Percentiles rank a stretch among this genome's conserved stretches.
Evolutionary conservation across 2,329 filamentous ascomycete genomes (phyloP).

Genomic region (Ophiostoma pallidulum): DNA sequence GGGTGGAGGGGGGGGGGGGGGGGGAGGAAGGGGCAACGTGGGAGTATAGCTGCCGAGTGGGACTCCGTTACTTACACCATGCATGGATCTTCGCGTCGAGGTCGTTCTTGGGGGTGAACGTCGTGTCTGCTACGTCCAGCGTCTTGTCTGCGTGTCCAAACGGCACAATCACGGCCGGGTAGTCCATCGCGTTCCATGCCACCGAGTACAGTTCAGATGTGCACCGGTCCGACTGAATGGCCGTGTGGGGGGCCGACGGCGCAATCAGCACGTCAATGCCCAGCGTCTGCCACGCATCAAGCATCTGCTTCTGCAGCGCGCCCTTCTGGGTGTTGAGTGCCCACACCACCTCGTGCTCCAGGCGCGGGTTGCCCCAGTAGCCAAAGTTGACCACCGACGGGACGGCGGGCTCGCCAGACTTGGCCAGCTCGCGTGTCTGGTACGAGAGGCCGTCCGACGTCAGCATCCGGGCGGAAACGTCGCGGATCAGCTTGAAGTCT

Average conservation of each 20-base stretch:
- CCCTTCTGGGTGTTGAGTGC: conserved; percentile 14
- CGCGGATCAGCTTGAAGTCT: conserved; percentile 14
- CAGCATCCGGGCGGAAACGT: conserved; percentile 11
- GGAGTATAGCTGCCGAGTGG: neutral
- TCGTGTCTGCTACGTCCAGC: neutral
- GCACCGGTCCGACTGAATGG: neutral
- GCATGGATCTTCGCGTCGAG: conserved; percentile 12
- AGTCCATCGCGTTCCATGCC: conserved; percentile 16
- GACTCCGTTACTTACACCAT: conserved; percentile 14
- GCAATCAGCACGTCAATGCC: conserved; percentile 16
- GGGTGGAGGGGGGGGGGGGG: too few relatives aligned
- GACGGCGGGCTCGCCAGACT: conserved; percentile 14
- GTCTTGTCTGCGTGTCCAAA: conserved; percentile 12
- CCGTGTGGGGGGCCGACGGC: conserved; percentile 13
- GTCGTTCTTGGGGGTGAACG: conserved; percentile 8
- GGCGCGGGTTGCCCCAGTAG: conserved; percentile 13
- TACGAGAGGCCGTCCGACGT: conserved; percentile 15
- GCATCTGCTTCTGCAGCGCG: conserved; percentile 15
- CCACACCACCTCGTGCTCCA: conserved; percentile 15
- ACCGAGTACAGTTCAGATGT: conserved; percentile 16
- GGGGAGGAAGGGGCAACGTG: neutral
- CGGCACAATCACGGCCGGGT: conserved; percentile 14
- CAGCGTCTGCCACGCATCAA: conserved; percentile 13
- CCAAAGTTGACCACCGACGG: conserved; percentile 14
- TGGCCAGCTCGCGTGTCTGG: conserved; percentile 12